Conservation (phyloP, 352 stramenopile species). For the Phytopythium oedochilum region DNA sequence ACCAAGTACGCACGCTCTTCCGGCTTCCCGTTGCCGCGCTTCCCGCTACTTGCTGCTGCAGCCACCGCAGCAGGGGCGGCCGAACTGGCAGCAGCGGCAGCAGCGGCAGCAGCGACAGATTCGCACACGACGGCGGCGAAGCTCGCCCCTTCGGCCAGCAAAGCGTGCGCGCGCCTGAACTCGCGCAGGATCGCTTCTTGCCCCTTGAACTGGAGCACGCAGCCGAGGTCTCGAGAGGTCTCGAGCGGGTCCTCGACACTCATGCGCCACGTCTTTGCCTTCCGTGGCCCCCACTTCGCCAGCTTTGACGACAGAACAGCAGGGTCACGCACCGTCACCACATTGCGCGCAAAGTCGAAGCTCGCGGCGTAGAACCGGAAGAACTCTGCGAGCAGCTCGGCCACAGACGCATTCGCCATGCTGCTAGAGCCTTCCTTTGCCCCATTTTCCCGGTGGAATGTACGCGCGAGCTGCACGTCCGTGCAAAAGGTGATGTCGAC, state of each 20-base stretch:
- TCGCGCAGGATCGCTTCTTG: conserved; percentile 65
- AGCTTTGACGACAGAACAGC: conserved; percentile 31
- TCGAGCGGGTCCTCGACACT: conserved; percentile 87
- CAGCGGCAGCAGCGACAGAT: conserved; percentile 11
- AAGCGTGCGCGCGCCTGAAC: conserved; percentile 45
- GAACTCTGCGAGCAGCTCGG: conserved; percentile 91
- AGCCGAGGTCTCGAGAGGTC: conserved; percentile 68
- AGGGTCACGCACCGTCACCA: conserved; percentile 89
- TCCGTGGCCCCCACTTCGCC: conserved; percentile 33
- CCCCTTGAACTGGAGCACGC: conserved; percentile 60
- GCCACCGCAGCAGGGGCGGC: conserved; percentile 1
- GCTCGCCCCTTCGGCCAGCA: conserved; percentile 42
- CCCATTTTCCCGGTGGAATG: conserved; percentile 28
- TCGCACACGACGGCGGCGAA: conserved; percentile 40
- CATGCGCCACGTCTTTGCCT: conserved; percentile 72
- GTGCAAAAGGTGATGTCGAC: conserved; percentile 75
- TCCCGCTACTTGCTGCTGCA: conserved; percentile 5
- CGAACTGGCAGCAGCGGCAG: conserved; percentile 8
- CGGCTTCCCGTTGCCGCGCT: conserved; percentile 13
- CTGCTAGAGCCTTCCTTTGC: neutral
- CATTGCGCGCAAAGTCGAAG: conserved; percentile 94
- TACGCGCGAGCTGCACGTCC: conserved; percentile 27
- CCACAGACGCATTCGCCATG: conserved; percentile 23
- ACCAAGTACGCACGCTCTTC: conserved; percentile 26
- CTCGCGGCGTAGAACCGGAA: conserved; percentile 96